Evolutionary conservation across 805 yeast species (phyloP), one percentile per base, ranked within the genome.

Genomic region (Candida lessepsii): DNA sequence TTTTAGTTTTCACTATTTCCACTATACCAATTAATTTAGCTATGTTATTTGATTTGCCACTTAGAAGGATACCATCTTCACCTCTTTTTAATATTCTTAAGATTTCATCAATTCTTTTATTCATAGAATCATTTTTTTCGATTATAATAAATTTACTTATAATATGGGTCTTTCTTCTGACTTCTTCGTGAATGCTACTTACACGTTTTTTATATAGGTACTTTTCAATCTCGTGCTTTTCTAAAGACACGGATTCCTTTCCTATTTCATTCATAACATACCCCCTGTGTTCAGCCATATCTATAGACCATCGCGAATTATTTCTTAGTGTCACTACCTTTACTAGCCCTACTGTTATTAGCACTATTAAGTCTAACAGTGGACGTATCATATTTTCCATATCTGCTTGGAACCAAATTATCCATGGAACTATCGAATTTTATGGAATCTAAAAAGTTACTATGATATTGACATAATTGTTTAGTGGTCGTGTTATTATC

Each of bases 321-420:
- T 28, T 16, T 5, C n/a, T 6, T 16, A 19, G 20, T 19, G 5
- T 18, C 16, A 32, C 37, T 33, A 17, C 30, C 42, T 17, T 35
- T 41, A 34, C 46, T 47, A 9, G 46, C 33, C 29, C 47, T 38
- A 25, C 47, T 46, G 11, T 39, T 38, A 37, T 47, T 50, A 24
- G 47, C 47, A 38, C 53, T 56, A 13, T 47, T 47, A 14, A 54
- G 28, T 18, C 40, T 42, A 4, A 39, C 42, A 14, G 53, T 53
- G 28, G 54, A 50, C 30, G 60, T 52, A 38, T 54, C 59, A 31
- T 53, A 44, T 25, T 49, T 48, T 14, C 58, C 58, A 34, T 56
- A 56, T 18, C 58, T 42, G 30, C 52, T 53, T 8, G 51, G 36
- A 2, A 40, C 29, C 16, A 39, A 42, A 8, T 20, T 27, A 25